These are phyloP conservation scores for Xylaria venustula DNA, from an alignment of 495 filamentous ascomycete species.

Conservation along the genomic window DNA sequence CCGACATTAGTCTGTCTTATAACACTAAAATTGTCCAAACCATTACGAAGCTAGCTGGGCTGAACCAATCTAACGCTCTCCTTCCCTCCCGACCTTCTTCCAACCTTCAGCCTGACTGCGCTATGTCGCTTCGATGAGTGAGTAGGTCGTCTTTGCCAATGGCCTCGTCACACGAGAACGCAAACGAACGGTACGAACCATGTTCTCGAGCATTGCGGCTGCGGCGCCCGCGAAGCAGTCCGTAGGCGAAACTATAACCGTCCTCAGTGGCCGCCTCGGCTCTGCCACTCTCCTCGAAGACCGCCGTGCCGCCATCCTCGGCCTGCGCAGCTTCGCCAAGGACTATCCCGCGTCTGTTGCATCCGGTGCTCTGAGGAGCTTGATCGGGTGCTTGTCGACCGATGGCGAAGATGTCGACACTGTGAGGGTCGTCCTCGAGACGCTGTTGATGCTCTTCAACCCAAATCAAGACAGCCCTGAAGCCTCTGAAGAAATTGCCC, in stretches of 20 bases:
- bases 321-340: constrained; percentile 92
- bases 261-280: constrained; percentile 79
- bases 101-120: constrained; percentile 11
- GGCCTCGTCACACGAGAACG: constrained; percentile 28
- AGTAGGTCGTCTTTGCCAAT: constrained; percentile 25
- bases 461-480: constrained; percentile 67
- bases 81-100: neutral
- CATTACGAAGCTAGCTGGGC: neutral
- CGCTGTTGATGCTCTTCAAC: constrained; percentile 85
- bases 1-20: neutral
- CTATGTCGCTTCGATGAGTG: constrained; percentile 27
- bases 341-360: constrained; percentile 96
- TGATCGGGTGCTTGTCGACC: constrained; percentile 80
- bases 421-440: constrained; percentile 90
- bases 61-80: neutral
- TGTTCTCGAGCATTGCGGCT: constrained; percentile 83
- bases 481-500: constrained; percentile 92
- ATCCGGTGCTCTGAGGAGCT: constrained; percentile 78
- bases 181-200: constrained; percentile 40
- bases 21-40: neutral
- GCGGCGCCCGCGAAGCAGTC: constrained; percentile 94
- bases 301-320: constrained; percentile 86
- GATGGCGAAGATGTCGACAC: constrained; percentile 97
- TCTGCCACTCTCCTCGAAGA: constrained; percentile 91
- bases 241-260: constrained; percentile 88